A percentile compares a stretch with the other conserved stretches of the same genome.
Conservation (phyloP, 2,329 filamentous ascomycete species). For the Pseudogymnoascus sp. region DNA sequence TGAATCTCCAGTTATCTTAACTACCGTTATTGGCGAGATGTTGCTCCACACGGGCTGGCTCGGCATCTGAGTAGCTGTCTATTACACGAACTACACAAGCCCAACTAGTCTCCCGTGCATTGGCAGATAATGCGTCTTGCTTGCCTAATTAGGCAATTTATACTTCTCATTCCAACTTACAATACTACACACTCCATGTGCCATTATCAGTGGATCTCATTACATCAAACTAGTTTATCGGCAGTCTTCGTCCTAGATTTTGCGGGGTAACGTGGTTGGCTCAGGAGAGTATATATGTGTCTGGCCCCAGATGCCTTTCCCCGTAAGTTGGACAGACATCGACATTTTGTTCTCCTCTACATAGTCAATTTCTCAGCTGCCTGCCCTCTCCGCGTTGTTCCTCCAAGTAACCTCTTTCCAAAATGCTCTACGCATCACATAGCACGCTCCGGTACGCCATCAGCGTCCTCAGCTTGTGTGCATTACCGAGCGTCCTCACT, state of each 20-base stretch:
- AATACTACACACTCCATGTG: neutral
- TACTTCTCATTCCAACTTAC: neutral
- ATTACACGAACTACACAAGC: neutral
- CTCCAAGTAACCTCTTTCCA: neutral
- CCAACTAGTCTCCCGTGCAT: neutral
- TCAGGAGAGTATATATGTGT: neutral
- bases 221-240: neutral
- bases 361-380: neutral
- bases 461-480: neutral
- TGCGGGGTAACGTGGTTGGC: neutral
- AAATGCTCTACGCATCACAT: neutral
- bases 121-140: neutral
- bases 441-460: neutral
- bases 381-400: neutral
- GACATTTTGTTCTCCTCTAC: neutral
- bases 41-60: neutral
- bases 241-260: neutral
- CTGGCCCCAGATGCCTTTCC: neutral
- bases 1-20: neutral
- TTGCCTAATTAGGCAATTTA: conserved; percentile 7
- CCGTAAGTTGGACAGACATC: neutral
- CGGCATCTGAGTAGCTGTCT: neutral
- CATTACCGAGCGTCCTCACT: neutral
- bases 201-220: neutral
- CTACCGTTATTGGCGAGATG: neutral